These are phyloP conservation scores for Colletotrichum melonis DNA, from an alignment of 2,329 filamentous ascomycete genomes.

Conservation along the genomic window DNA sequence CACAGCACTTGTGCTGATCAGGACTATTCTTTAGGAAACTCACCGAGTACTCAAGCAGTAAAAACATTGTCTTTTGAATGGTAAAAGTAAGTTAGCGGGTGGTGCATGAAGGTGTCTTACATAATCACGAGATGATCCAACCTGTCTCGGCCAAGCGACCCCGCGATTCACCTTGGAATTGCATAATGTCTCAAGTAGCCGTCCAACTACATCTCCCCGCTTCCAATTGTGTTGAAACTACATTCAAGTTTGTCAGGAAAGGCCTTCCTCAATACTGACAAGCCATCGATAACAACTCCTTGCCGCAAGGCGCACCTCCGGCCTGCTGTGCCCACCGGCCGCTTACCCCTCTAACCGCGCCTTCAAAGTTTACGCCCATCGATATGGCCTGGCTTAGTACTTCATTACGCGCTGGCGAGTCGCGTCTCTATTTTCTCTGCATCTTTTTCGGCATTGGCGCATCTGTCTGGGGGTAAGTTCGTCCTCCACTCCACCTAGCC, in stretches of 20 bases:
- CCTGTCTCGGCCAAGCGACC: neutral
- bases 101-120: neutral
- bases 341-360: neutral
- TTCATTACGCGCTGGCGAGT: constrained; percentile 39
- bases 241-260: neutral
- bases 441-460: constrained; percentile 66
- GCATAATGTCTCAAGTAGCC: neutral
- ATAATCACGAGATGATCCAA: neutral
- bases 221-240: neutral
- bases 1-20: neutral
- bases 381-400: constrained; percentile 38
- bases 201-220: neutral
- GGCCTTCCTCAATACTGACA: neutral
- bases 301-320: neutral
- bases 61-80: neutral
- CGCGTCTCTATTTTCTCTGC: constrained; percentile 59
- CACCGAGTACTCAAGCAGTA: neutral
- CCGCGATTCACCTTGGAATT: neutral
- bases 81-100: neutral
- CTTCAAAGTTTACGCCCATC: neutral
- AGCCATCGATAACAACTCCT: too few relatives aligned
- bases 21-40: neutral
- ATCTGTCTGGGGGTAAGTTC: constrained; percentile 64
- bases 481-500: neutral
- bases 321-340: neutral